Evolutionary conservation across 2,329 filamentous ascomycete genomes (phyloP).

Genomic region (Aaosphaeria pasadenensis): DNA sequence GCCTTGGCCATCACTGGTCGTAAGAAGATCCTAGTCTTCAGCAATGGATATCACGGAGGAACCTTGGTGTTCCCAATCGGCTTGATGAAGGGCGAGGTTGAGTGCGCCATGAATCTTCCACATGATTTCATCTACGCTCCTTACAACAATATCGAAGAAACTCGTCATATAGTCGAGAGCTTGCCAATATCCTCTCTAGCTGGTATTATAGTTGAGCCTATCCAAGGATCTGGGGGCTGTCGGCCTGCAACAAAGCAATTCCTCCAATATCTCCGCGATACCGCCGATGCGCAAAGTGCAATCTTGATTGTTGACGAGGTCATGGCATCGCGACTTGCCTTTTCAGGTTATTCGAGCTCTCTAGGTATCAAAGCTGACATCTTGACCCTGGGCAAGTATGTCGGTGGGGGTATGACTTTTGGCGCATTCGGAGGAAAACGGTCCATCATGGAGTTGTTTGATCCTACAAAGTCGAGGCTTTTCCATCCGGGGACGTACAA

Average conservation of each 20-base stretch:
- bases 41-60: conserved; percentile 52
- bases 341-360: neutral
- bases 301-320: conserved; percentile 66
- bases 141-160: conserved; percentile 57
- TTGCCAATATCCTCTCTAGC: conserved; percentile 43
- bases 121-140: conserved; percentile 55
- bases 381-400: conserved; percentile 61
- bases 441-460: conserved; percentile 57
- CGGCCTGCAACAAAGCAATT: conserved; percentile 51
- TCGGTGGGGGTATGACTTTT: conserved; percentile 63
- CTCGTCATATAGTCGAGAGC: conserved; percentile 28
- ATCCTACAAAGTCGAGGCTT: conserved; percentile 28
- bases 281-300: conserved; percentile 47
- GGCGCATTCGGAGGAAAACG: conserved; percentile 61
- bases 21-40: conserved; percentile 40
- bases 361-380: conserved; percentile 26
- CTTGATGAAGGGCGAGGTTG: conserved; percentile 3
- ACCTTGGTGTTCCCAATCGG: conserved; percentile 44
- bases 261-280: conserved; percentile 46
- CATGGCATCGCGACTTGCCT: conserved; percentile 1
- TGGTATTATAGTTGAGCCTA: conserved; percentile 61
- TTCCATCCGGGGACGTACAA: conserved; percentile 63
- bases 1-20: neutral
- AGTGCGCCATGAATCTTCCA: conserved; percentile 41
- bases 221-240: conserved; percentile 61